Evolutionary conservation across 345 rosid genomes (phyloP), one percentile per base, ranked within the genome.

Genomic region (Sonneratia alba): DNA sequence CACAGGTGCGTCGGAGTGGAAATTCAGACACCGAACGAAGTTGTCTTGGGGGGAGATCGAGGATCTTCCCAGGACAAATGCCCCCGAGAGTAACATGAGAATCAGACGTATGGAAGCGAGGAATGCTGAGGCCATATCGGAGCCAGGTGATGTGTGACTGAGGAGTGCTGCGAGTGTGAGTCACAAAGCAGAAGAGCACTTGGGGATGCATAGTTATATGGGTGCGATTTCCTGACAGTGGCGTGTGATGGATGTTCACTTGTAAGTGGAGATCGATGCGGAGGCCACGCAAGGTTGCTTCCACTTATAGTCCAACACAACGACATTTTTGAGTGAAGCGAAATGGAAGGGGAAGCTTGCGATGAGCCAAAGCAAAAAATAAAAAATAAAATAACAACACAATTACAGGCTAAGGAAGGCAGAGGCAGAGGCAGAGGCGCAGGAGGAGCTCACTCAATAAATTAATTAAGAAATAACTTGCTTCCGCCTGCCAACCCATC

Each of bases 11-110:
- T 67, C 34, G 36, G 70, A 67, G 16, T 67, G 12, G 51, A 67
- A 67, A 43, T 67, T 42, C 53, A 67, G 18, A 24, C 70, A 67
- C 36, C 53, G 51, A 15, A 67, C 14, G 36, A 67, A 67, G 70
- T 43, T 48, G 7, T 67, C 70, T 6, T 67, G 49, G 69, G 38
- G 69, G 69, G 69, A 36, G 45, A 24, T 6, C 15, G 47, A 38
- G 12, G 70, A 67, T 38, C 62, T 27, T 4, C 24, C 1, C 22
- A 7, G 6, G 15, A 4, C 36, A 12, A 61, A 61, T 61, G 4
- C 36, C 34, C 10, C 1, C 13, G n/a, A 61, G 36, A 61, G 5
- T 22, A 27, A 3, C 13, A n/a, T 11, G n/a, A 61, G 14, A 7
- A 61, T 8, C 14, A 7, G 8, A 27, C 6, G 63, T 21, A 57